Percentiles rank a stretch among this genome's conserved stretches.
phyloP scores from a whole-genome alignment of 2,329 filamentous ascomycete genomes.

The Talaromyces sp. region DNA sequence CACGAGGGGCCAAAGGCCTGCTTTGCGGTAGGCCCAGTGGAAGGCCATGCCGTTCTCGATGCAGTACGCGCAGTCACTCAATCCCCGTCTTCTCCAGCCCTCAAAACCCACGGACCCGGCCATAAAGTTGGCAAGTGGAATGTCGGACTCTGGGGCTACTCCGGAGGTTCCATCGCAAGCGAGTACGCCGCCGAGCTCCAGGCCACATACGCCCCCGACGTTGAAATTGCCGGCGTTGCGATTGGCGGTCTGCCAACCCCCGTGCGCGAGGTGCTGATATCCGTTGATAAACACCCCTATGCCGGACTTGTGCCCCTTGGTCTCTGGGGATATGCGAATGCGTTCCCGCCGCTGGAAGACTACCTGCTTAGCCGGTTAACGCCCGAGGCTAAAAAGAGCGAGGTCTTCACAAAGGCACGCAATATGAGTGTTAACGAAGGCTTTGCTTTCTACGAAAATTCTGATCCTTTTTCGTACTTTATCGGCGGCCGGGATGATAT shows the following conservation, averaged over 20 bases:
- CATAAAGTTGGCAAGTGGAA: neutral
- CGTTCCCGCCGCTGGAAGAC: neutral
- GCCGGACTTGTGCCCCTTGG: neutral
- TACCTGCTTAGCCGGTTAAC: constrained; percentile 5
- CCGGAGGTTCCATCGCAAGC: constrained; percentile 7
- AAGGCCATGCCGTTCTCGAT: constrained; percentile 9
- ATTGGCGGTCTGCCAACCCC: constrained; percentile 5
- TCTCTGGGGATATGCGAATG: constrained; percentile 6
- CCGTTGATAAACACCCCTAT: neutral
- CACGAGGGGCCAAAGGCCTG: constrained; percentile 6
- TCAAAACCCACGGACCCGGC: neutral
- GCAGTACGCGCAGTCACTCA: constrained; percentile 1
- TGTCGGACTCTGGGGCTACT: constrained; percentile 7
- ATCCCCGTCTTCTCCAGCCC: neutral
- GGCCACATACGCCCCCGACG: constrained; percentile 3
- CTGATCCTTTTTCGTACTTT: constrained; percentile 5
- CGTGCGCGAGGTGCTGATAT: neutral
- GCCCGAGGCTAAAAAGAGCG: neutral
- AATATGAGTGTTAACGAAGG: neutral
- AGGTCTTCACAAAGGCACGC: neutral
- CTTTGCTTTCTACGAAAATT: neutral
- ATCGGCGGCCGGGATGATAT: constrained; percentile 2
- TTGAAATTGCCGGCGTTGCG: constrained; percentile 3
- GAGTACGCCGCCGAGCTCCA: constrained; percentile 8
- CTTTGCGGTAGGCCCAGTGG: constrained; percentile 1